Base-by-base conservation (phyloP, 2,329 filamentous ascomycete genomes). In the Neoarthrinium moseri region DNA sequence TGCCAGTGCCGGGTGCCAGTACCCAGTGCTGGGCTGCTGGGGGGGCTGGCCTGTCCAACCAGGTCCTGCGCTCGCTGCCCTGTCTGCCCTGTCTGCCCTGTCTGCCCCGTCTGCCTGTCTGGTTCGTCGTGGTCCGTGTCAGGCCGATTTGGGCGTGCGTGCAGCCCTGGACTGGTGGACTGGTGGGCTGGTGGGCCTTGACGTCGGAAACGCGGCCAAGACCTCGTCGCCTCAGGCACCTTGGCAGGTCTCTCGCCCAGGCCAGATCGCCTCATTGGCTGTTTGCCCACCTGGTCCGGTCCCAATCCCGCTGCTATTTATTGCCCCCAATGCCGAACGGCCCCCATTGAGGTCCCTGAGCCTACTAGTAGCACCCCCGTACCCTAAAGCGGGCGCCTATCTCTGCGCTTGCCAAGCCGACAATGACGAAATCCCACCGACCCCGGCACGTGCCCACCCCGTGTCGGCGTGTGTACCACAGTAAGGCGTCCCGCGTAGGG, bases 361-460 rank as follows among this genome's bases (percentile, higher is more conserved):
- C n/a, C 26, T n/a, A 29, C 8, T 8, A 29, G n/a, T 29, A n/a
- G 8, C 8, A 29, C n/a, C 26, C 8, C 8, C 26, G 8, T 29
- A 29, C 8, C 8, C n/a, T 29, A 29, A 8, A n/a, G n/a, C 26
- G 18, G n/a, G 32, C 32, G 32, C 32, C 32, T 12, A 29, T 29
- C 32, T 7, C 18, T 17, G 32, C 32, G 32, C 32, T 34, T 34
- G n/a, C n/a, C 32, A 12, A 15, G n/a, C n/a, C 13, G 32, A 34
- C n/a, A 6, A 34, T 34, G 32, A 34, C 32, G 32, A 34, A 34
- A 34, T 34, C 32, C 6, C 18, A 34, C 32, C n/a, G 8, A n/a
- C n/a, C n/a, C n/a, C n/a, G 32, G 32, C 32, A 34, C 32, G 32
- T 34, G 32, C 32, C 26, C n/a, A n/a, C n/a, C n/a, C n/a, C n/a